phyloP scores from a whole-genome alignment of 2,329 filamentous ascomycete genomes.

The Nothopassalora personata region DNA sequence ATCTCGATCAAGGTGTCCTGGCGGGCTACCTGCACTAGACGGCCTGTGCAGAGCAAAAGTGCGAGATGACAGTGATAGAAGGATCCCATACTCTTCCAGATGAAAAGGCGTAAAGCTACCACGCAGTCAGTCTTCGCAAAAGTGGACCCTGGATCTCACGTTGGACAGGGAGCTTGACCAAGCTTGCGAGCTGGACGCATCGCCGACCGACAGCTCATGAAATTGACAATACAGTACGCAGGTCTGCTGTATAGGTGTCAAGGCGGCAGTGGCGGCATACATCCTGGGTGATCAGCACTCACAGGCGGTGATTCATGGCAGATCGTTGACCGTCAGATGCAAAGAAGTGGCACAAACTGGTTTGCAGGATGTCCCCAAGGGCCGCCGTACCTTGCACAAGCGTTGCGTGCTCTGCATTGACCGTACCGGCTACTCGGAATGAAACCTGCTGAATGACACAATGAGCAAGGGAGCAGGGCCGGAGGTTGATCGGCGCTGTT shows the following conservation, averaged over 20 bases:
- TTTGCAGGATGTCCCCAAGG: not conserved
- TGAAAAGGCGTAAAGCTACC: not conserved
- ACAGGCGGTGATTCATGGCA: not conserved
- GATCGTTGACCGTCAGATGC: not conserved
- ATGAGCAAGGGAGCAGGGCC: not conserved
- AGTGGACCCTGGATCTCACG: not conserved
- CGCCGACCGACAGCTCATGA: not conserved
- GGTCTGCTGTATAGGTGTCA: not conserved
- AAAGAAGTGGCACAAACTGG: not conserved
- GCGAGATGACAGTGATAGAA: not conserved
- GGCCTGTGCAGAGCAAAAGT: not conserved
- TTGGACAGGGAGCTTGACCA: not conserved
- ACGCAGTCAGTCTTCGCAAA: not conserved
- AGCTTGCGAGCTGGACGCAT: not conserved
- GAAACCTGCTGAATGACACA: not conserved
- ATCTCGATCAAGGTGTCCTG: not conserved
- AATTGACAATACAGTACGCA: not conserved
- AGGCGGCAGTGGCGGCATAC: not conserved
- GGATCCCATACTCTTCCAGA: not conserved
- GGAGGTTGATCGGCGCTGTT: not conserved
- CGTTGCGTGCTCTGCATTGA: not conserved
- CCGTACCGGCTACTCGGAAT: not conserved
- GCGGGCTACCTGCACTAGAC: not conserved
- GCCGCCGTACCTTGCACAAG: not conserved
- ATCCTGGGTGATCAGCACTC: not conserved